Conservation (phyloP, 495 filamentous ascomycete genomes). For the Tetracladium marchalianum region DNA sequence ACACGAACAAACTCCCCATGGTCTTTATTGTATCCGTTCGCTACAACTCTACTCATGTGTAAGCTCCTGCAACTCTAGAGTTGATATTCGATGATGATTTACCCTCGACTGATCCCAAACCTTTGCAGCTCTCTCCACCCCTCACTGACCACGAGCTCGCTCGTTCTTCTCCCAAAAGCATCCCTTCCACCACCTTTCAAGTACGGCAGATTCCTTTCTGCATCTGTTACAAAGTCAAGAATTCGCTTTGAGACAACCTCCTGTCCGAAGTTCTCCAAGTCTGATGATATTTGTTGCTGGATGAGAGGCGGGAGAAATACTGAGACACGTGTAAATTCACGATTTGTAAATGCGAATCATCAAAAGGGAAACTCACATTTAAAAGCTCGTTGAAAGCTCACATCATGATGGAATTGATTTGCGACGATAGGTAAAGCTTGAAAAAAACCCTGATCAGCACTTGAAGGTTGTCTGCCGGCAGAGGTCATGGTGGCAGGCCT, state of each 20-base stretch:
- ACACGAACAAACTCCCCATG: constrained; percentile 38
- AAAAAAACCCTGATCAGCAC: constrained; percentile 31
- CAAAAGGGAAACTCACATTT: constrained; percentile 22
- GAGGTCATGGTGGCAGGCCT: not conserved
- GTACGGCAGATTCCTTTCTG: constrained; percentile 48
- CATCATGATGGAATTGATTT: constrained; percentile 41
- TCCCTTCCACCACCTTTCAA: constrained; percentile 35
- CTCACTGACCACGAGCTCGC: constrained; percentile 40
- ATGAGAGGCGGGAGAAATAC: constrained; percentile 35
- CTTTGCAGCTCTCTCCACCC: constrained; percentile 48
- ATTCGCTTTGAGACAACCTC: constrained; percentile 35
- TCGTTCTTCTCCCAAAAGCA: constrained; percentile 38
- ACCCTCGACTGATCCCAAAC: constrained; percentile 38
- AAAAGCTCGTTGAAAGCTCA: constrained; percentile 30
- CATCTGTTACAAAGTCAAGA: constrained; percentile 43
- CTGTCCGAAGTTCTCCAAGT: constrained; percentile 31
- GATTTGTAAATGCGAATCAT: not conserved
- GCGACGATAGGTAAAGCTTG: constrained; percentile 31
- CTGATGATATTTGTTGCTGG: constrained; percentile 24
- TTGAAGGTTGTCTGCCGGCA: not conserved
- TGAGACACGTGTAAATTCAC: constrained; percentile 10
- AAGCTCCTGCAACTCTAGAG: not conserved
- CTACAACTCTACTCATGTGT: constrained; percentile 30
- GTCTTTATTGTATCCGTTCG: constrained; percentile 41
- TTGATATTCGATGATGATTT: not conserved